A percentile compares a stretch with the other conserved stretches of the same genome.
phyloP scores from a whole-genome alignment of 2,329 filamentous ascomycete genomes.

The Apiospora malaysiana region DNA sequence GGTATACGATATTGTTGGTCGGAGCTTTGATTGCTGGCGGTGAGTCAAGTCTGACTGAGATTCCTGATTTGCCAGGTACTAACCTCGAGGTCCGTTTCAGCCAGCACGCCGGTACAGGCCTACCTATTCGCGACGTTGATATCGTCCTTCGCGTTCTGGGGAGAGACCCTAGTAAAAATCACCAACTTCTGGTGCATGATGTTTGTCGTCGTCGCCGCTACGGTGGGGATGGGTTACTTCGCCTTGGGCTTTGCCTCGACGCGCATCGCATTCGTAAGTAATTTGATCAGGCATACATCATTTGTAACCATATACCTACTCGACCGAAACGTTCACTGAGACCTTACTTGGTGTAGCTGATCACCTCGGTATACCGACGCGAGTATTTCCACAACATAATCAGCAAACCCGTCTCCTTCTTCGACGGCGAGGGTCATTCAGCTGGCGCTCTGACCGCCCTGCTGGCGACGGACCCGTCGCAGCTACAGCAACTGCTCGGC shows the following conservation, averaged over 20 bases:
- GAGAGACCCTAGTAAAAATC: slow-evolving; percentile 58
- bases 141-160: slow-evolving; percentile 37
- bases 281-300: too few species aligned
- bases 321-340: slow-evolving; percentile 42
- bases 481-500: slow-evolving; percentile 8
- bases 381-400: slow-evolving; percentile 19
- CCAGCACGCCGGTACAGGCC: slow-evolving; percentile 57
- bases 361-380: slow-evolving; percentile 79
- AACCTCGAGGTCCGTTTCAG: slow-evolving; percentile 31
- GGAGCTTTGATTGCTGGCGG: slow-evolving; percentile 43
- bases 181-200: slow-evolving; percentile 87
- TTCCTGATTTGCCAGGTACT: background rate
- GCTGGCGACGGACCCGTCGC: background rate
- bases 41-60: slow-evolving; percentile 29
- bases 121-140: slow-evolving; percentile 62
- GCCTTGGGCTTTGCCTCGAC: slow-evolving; percentile 77
- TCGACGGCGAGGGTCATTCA: slow-evolving; percentile 57
- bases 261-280: slow-evolving; percentile 80
- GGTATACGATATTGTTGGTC: slow-evolving; percentile 56
- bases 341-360: slow-evolving; percentile 59
- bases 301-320: too few species aligned
- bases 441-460: slow-evolving; percentile 8
- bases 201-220: slow-evolving; percentile 80
- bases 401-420: slow-evolving; percentile 61
- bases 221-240: slow-evolving; percentile 60